Conservation (phyloP, 306 rosid species). For the Urtica urens region DNA sequence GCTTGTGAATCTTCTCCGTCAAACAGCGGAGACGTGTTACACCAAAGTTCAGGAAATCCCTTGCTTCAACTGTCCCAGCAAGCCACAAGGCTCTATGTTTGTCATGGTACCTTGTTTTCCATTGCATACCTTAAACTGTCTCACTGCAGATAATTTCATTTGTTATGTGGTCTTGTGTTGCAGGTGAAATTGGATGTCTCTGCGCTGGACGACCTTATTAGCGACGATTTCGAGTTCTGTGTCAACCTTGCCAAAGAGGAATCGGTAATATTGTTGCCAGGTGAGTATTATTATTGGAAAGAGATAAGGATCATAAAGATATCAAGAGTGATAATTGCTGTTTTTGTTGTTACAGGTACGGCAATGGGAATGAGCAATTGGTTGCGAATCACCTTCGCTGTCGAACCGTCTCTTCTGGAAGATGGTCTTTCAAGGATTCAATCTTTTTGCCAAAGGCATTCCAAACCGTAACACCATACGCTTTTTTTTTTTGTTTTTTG, state of each 20-base stretch:
- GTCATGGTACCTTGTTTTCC: constrained; percentile 29
- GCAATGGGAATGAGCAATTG: constrained; percentile 39
- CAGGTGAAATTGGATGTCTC: constrained; percentile 36
- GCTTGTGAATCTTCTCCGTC: constrained; percentile 18
- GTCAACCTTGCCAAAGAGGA: constrained; percentile 34
- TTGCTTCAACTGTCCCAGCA: constrained; percentile 33
- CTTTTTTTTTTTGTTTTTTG: too few species aligned
- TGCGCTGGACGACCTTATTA: constrained; percentile 33
- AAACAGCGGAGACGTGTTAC: constrained; percentile 17
- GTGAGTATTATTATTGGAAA: too few species aligned
- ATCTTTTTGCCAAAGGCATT: constrained; percentile 32
- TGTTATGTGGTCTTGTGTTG: too few species aligned
- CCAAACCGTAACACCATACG: too few species aligned
- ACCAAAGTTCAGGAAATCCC: constrained; percentile 30
- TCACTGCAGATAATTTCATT: too few species aligned
- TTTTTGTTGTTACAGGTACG: constrained; percentile 27
- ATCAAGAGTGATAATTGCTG: too few species aligned
- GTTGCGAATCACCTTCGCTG: constrained; percentile 35
- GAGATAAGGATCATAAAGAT: too few species aligned
- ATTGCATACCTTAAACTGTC: too few species aligned
- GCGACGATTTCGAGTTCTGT: constrained; percentile 38
- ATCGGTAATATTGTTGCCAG: constrained; percentile 34
- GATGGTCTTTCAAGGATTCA: constrained; percentile 38
- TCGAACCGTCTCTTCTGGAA: constrained; percentile 35
- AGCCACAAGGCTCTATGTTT: constrained; percentile 45